phyloP scores from a whole-genome alignment of 805 yeast species.

The Pichia cephalocereana region DNA sequence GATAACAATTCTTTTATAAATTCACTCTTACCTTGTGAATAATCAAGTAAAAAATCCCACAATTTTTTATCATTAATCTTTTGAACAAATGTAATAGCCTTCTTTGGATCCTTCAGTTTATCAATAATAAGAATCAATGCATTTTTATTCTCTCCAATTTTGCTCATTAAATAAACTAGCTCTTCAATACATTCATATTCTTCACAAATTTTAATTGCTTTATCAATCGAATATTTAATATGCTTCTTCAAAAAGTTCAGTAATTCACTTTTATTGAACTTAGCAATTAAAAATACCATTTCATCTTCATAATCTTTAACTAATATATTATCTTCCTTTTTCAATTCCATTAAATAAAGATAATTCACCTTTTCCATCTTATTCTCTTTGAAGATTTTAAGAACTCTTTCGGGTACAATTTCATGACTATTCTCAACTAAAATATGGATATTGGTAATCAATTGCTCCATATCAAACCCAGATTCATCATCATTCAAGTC shows the following conservation, averaged over 20 bases:
- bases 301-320: constrained; percentile 56
- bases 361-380: constrained; percentile 45
- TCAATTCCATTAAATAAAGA: constrained; percentile 56
- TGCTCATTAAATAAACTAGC: constrained; percentile 71
- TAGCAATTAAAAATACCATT: constrained; percentile 55
- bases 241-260: constrained; percentile 53
- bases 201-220: constrained; percentile 63
- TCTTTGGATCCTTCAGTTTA: constrained; percentile 64
- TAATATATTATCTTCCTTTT: constrained; percentile 44
- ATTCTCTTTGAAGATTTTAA: constrained; percentile 35
- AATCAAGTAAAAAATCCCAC: constrained; percentile 68
- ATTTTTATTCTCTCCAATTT: constrained; percentile 66
- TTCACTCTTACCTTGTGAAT: constrained; percentile 63
- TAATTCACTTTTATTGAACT: constrained; percentile 45
- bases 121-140: constrained; percentile 75
- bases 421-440: constrained; percentile 61
- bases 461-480: constrained; percentile 23
- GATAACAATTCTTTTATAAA: constrained; percentile 70
- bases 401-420: constrained; percentile 43
- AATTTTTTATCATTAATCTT: constrained; percentile 61
- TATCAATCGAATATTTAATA: constrained; percentile 55
- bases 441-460: constrained; percentile 40
- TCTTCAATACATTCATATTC: constrained; percentile 49
- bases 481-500: constrained; percentile 29
- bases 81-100: constrained; percentile 74